phyloP scores from a whole-genome alignment of 1,139 yeast genomes.

The Suhomyces guaymorum region DNA sequence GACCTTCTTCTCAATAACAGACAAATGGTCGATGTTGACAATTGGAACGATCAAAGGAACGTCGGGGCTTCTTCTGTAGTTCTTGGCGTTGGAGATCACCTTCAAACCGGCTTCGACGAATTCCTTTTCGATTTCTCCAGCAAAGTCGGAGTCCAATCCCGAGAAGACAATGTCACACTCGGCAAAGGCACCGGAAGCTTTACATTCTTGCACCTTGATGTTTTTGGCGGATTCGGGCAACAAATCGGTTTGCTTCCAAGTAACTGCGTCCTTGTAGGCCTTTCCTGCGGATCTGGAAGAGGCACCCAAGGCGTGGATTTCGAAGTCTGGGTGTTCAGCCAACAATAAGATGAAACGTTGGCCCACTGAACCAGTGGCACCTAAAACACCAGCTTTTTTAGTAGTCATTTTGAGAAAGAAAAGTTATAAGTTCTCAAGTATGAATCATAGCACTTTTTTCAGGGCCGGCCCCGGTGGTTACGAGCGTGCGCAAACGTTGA shows the following conservation, averaged over 20 bases:
- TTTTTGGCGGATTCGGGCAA: conserved; percentile 69
- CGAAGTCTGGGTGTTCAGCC: conserved; percentile 87
- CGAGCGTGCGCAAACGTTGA: no score
- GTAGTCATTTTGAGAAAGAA: conserved; percentile 14
- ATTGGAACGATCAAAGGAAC: conserved; percentile 96
- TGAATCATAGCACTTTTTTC: conserved; percentile 10
- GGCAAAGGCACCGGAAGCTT: conserved; percentile 64
- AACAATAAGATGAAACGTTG: conserved; percentile 88
- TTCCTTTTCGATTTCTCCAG: conserved; percentile 87
- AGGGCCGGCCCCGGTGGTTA: conserved; percentile 12
- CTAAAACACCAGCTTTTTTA: conserved; percentile 82
- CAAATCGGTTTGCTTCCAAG: conserved; percentile 91
- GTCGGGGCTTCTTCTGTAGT: conserved; percentile 82
- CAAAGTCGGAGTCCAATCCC: conserved; percentile 90
- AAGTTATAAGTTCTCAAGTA: conserved; percentile 1
- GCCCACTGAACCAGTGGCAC: conserved; percentile 98
- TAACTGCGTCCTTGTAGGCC: conserved; percentile 77
- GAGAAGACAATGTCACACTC: conserved; percentile 94
- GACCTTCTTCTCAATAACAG: conserved; percentile 65
- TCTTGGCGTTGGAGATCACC: conserved; percentile 92
- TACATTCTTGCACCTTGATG: conserved; percentile 75
- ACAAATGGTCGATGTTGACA: conserved; percentile 90
- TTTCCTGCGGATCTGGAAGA: conserved; percentile 94
- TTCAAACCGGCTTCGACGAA: conserved; percentile 80
- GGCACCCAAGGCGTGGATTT: conserved; percentile 85